Evolutionary conservation across 805 yeast species (phyloP).

Genomic region (Phaffomyces opuntiae): DNA sequence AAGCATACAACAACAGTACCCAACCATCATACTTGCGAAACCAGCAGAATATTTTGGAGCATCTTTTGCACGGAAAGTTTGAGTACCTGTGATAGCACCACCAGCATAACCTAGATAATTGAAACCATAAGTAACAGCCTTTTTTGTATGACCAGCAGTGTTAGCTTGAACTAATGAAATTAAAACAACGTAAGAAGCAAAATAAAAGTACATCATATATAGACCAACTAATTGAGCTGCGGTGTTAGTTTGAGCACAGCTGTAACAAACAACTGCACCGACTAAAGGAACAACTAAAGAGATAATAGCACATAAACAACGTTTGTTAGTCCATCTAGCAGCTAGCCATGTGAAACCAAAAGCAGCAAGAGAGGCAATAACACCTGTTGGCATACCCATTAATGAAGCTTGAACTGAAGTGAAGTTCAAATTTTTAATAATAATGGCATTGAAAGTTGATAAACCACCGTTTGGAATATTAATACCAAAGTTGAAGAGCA

Average conservation of each 20-base stretch:
- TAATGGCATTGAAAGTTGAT: constrained; percentile 22
- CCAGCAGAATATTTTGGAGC: constrained; percentile 39
- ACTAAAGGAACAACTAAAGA: constrained; percentile 23
- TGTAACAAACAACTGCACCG: constrained; percentile 23
- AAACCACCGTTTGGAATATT: constrained; percentile 31
- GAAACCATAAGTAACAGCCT: constrained; percentile 30
- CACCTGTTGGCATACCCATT: constrained; percentile 25
- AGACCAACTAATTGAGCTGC: constrained; percentile 24
- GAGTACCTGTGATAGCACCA: constrained; percentile 42
- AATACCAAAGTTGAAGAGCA: constrained; percentile 26
- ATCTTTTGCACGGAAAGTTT: constrained; percentile 35
- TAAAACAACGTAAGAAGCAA: constrained; percentile 27
- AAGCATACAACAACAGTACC: constrained; percentile 33
- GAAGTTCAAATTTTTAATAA: constrained; percentile 20
- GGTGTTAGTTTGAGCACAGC: constrained; percentile 18
- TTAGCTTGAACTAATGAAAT: constrained; percentile 32
- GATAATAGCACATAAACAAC: constrained; percentile 22
- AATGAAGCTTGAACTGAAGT: constrained; percentile 19
- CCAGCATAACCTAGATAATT: constrained; percentile 34
- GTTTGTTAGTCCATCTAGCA: constrained; percentile 25
- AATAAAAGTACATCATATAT: constrained; percentile 29
- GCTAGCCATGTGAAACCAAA: constrained; percentile 27
- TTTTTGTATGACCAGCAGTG: constrained; percentile 41
- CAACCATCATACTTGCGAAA: constrained; percentile 35
- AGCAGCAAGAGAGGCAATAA: constrained; percentile 26